Evolutionary conservation across 2,329 filamentous ascomycete species (phyloP), one percentile per base, ranked within the genome.

Genomic region (Monosporascus sp.): DNA sequence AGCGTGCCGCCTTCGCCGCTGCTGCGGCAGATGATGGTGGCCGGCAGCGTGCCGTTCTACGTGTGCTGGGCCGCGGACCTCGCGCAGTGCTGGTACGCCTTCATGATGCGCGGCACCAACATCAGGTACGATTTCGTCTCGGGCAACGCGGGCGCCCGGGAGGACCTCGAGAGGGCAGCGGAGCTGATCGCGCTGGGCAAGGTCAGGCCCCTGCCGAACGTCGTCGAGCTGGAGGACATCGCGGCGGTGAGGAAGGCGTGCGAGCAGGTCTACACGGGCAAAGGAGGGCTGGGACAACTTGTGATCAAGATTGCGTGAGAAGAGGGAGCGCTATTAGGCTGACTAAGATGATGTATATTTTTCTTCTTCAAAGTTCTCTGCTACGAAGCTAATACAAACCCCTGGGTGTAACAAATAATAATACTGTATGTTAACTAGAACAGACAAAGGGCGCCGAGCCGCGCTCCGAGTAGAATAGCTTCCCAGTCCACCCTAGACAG

Each of bases 101-200:
- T 73, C 62, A 68, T 71, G 62, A 59, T 78, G 3, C 59, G 71
- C 14, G 75, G 78, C 3, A 80, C 77, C 9, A 65, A 65, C 3
- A 71, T 79, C 44, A 66, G 69, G 57, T 72, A 77, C 47, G 69
- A 71, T 11, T 73, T 78, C 37, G 60, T 79, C 31, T 80, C 78
- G 4, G 76, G 75, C 0, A 64, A 78, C 20, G 65, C 69, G 0
- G 68, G 71, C 2, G 62, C 62, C 17, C 61, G 71, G 3, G 71
- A 73, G 59, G 76, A 78, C 37, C 52, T 79, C 50, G 75, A 79
- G 55, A 63, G 57, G 51, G 65, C 71, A 1, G 72, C 71, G 0
- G 71, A 72, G 51, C 61, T 73, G 24, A 59, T 79, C 44, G 76
- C 74, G 0, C 62, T 61, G 11, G 73, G 73, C 0, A 75, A 75